These are phyloP conservation scores for Opeltia flavorubescens DNA, from an alignment of 495 filamentous ascomycete species.

Conservation along the genomic window DNA sequence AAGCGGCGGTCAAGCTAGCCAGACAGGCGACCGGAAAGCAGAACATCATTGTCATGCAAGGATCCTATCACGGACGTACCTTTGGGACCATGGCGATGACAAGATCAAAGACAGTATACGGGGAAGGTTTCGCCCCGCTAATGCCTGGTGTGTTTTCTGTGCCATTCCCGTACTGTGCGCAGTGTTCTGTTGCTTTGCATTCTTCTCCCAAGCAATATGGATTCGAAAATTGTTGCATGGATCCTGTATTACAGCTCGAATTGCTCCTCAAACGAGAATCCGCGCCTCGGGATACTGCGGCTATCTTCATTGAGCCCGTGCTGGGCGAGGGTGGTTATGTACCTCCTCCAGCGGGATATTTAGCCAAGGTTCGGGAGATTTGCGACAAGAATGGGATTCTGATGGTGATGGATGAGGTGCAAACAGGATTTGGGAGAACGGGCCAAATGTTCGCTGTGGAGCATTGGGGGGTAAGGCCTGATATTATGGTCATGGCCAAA, in stretches of 20 bases:
- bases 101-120: slow-evolving; percentile 14
- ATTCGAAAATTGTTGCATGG: slow-evolving; percentile 15
- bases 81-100: slow-evolving; percentile 15
- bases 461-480: slow-evolving; percentile 9
- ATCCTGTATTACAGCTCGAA: slow-evolving; percentile 9
- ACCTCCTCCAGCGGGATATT: slow-evolving; percentile 25
- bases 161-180: slow-evolving; percentile 8
- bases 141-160: slow-evolving; percentile 16
- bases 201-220: slow-evolving; percentile 5
- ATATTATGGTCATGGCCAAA: slow-evolving; percentile 11
- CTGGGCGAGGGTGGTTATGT: slow-evolving; percentile 22
- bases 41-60: slow-evolving; percentile 14
- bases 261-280: slow-evolving; percentile 8
- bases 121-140: slow-evolving; percentile 14
- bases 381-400: slow-evolving; percentile 29
- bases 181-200: slow-evolving; percentile 3
- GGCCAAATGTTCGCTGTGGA: slow-evolving; percentile 12
- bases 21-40: slow-evolving; percentile 22
- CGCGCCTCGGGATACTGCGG: slow-evolving; percentile 9
- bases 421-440: slow-evolving; percentile 9
- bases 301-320: slow-evolving; percentile 12
- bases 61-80: slow-evolving; percentile 13
- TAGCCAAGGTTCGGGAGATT: slow-evolving; percentile 21
- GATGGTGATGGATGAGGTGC: slow-evolving; percentile 29
- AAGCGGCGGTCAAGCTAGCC: slow-evolving; percentile 43